A percentile compares a stretch with the other conserved stretches of the same genome.
Evolutionary conservation across 306 rosid species (phyloP).

Genomic region (Dryas alaskensis): DNA sequence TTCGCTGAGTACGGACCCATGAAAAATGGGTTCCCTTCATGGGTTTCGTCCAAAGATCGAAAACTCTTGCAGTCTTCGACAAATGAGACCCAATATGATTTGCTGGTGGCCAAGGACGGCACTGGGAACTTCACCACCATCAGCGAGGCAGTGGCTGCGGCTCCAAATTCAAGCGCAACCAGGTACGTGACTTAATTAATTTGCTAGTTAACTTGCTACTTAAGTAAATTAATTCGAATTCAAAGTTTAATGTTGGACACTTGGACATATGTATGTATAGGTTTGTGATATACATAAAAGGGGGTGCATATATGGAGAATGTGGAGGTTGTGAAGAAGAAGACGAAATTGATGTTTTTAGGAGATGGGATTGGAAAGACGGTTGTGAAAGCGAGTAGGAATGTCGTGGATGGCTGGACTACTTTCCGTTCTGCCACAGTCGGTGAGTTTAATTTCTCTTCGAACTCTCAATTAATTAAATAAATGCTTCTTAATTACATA

Average conservation of each 20-base stretch:
- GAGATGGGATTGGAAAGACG: constrained; percentile 84
- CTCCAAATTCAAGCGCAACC: constrained; percentile 80
- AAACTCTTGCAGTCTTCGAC: constrained; percentile 47
- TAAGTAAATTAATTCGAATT: no score
- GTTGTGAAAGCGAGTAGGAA: constrained; percentile 72
- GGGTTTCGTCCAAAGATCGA: constrained; percentile 55
- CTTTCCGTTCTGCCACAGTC: constrained; percentile 85
- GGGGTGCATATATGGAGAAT: constrained; percentile 78
- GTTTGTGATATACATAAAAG: constrained; percentile 76
- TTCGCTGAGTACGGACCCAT: constrained; percentile 52
- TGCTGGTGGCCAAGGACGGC: constrained; percentile 85
- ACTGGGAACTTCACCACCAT: constrained; percentile 68
- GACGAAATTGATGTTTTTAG: constrained; percentile 67
- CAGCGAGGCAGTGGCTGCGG: constrained; percentile 59
- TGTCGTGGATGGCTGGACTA: constrained; percentile 83
- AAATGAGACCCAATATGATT: constrained; percentile 44
- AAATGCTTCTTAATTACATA: no score
- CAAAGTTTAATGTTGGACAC: no score
- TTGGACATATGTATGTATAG: constrained; percentile 20
- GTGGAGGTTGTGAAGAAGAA: constrained; percentile 72
- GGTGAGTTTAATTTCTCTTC: constrained; percentile 41
- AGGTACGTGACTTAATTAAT: constrained; percentile 36
- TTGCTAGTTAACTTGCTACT: background rate
- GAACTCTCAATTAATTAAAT: no score
- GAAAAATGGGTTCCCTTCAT: constrained; percentile 55